Evolutionary conservation across 1,284 basidiomycete species (phyloP).

Genomic region (Ceraceosorus guamensis): DNA sequence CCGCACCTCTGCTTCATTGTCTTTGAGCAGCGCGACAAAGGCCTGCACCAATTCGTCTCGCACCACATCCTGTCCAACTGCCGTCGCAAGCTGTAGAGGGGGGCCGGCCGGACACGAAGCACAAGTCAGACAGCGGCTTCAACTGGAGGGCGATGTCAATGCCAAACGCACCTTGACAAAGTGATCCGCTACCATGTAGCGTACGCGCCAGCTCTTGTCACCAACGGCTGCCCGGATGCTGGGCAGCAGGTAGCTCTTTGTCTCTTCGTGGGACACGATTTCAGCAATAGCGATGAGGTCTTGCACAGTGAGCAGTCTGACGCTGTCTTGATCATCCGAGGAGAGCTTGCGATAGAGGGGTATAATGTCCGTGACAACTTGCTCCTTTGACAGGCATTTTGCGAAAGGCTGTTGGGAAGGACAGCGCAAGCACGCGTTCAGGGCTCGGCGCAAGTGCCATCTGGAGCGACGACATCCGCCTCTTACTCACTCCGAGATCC

Average conservation of each 20-base stretch:
- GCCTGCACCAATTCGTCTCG: conserved; percentile 89
- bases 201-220: conserved; percentile 97
- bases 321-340: conserved; percentile 95
- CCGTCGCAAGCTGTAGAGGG: conserved; percentile 61
- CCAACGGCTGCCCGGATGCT: conserved; percentile 70
- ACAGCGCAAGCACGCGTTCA: background rate
- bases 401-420: conserved; percentile 27
- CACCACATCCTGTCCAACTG: conserved; percentile 82
- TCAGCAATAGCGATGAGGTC: conserved; percentile 88
- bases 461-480: background rate
- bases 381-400: conserved; percentile 46
- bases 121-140: background rate
- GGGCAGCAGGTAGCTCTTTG: conserved; percentile 81
- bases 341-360: conserved; percentile 91
- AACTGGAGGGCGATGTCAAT: background rate
- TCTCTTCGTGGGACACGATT: conserved; percentile 73
- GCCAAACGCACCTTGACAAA: conserved; percentile 66
- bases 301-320: conserved; percentile 89
- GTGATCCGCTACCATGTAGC: conserved; percentile 98
- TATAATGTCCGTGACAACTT: conserved; percentile 69
- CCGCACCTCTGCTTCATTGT: conserved; percentile 97
- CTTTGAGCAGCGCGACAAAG: conserved; percentile 88
- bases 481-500: conserved; percentile 62
- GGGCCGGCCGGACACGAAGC: background rate
- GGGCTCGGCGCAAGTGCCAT: background rate